Evolutionary conservation across 179 eudicot species (phyloP), one percentile per base, ranked within the genome.

Genomic region (Beta macrorhiza): DNA sequence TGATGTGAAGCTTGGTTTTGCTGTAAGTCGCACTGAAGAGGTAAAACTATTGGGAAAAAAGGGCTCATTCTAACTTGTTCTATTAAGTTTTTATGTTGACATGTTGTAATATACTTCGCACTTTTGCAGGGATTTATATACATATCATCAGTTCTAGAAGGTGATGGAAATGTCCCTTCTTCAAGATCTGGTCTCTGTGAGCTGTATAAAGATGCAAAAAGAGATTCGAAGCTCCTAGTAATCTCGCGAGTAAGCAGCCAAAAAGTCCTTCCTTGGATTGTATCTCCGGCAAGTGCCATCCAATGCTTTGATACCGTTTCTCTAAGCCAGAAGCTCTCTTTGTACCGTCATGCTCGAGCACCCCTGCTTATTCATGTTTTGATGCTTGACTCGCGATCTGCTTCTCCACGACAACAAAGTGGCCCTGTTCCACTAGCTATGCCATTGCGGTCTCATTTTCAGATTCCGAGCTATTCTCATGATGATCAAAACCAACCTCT

Each of bases 191-290:
- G 97, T 64, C 97, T 94, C 53, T 75, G 77, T 77, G 82, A 88
- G 49, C 87, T 94, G 5, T 89, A 83, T 86, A 90, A 81, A 61
- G 90, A 94, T 37, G 95, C 98, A 76, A 69, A n/a, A 4, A 83
- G 29, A 70, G 86, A 90, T 32, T 81, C 86, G 5, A 89, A 91
- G 68, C 94, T 81, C 1, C 84, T 94, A 22, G 92, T 94, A n/a
- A 82, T 94, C 55, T 93, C 93, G 14, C 83, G 97, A 77, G 87
- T 94, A 25, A 86, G 90, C 63, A 89, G 90, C 80, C 92, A 90
- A 59, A 94, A 94, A 72, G 89, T 94, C 22, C 91, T 94, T 25
- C 98, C 98, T 1, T 91, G 98, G 98, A 89, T 93, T 56, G 97
- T 90, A 69, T 90, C 97, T 61, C 83, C 93, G 8, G 78, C 89